phyloP scores from a whole-genome alignment of 1,284 basidiomycete species.

The Gomphus sp. region DNA sequence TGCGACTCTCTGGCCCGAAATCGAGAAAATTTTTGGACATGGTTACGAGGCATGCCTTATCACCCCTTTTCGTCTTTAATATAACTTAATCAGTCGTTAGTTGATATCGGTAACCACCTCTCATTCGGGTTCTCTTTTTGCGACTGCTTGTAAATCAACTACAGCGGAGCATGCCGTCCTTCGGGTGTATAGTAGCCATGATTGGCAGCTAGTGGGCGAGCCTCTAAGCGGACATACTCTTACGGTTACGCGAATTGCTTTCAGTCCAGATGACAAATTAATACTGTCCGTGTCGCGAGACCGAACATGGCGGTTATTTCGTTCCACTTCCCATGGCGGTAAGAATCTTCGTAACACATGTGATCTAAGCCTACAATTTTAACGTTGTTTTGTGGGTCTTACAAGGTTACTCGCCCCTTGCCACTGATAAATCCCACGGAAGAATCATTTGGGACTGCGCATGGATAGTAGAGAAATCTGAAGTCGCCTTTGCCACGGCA shows the following conservation, averaged over 20 bases:
- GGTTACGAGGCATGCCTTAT: slow-evolving; percentile 76
- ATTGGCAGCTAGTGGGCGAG: slow-evolving; percentile 60
- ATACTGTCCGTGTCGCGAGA: slow-evolving; percentile 87
- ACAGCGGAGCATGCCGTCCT: slow-evolving; percentile 84
- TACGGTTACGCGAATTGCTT: slow-evolving; percentile 85
- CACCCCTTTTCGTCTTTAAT: slow-evolving; percentile 8
- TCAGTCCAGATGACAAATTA: slow-evolving; percentile 74
- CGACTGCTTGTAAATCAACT: slow-evolving; percentile 87
- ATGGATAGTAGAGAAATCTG: slow-evolving; percentile 55
- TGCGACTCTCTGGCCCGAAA: slow-evolving; percentile 92
- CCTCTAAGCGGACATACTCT: slow-evolving; percentile 79
- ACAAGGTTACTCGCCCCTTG: slow-evolving; percentile 51
- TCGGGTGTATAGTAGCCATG: slow-evolving; percentile 69
- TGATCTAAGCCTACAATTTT: background rate
- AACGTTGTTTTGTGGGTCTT: background rate
- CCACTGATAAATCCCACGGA: slow-evolving; percentile 76
- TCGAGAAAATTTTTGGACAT: slow-evolving; percentile 96
- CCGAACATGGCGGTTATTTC: slow-evolving; percentile 86
- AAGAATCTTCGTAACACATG: background rate
- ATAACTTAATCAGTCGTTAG: slow-evolving; percentile 26
- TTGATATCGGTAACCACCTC: slow-evolving; percentile 74
- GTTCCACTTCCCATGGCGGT: slow-evolving; percentile 16
- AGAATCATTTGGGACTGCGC: slow-evolving; percentile 95
- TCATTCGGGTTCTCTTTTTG: slow-evolving; percentile 61
- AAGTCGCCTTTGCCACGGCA: slow-evolving; percentile 81